Evolutionary conservation across 768 basidiomycete species (phyloP).

Genomic region (Termitomyces sp.): DNA sequence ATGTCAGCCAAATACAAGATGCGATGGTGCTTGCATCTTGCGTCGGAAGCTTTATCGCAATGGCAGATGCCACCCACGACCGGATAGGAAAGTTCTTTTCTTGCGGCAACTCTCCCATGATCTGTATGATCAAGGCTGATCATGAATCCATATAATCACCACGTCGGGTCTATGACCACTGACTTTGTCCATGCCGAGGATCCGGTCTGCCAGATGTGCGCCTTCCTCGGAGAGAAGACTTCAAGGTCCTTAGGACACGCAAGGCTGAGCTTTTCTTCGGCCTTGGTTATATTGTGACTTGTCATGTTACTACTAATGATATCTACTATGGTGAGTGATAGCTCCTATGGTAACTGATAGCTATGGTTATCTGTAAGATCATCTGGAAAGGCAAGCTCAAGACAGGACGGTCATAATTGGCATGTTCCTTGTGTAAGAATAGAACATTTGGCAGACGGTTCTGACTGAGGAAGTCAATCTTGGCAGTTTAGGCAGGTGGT

Average conservation of each 20-base stretch:
- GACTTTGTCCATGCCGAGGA: constrained; percentile 7
- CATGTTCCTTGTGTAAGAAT: not conserved
- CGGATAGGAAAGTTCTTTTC: too few relatives aligned
- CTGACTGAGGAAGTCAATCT: not conserved
- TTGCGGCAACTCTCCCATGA: not conserved
- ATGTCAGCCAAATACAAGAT: not conserved
- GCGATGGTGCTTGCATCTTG: not conserved
- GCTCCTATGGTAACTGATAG: too few relatives aligned
- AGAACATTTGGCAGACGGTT: not conserved
- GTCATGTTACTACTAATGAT: not conserved
- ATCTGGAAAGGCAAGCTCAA: not conserved
- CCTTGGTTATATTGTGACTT: not conserved
- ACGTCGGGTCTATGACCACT: not conserved
- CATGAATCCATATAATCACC: not conserved
- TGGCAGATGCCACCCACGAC: not conserved
- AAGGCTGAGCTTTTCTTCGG: not conserved
- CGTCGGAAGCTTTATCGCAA: not conserved
- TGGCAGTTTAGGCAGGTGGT: not conserved
- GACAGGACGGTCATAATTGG: not conserved
- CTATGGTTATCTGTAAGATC: not conserved
- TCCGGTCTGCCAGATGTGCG: constrained; percentile 3
- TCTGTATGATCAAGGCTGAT: not conserved
- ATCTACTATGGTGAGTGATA: not conserved
- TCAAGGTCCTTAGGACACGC: not conserved
- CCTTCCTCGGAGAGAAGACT: not conserved